phyloP scores from a whole-genome alignment of 345 rosid genomes.

The Hibiscus mutabilis region DNA sequence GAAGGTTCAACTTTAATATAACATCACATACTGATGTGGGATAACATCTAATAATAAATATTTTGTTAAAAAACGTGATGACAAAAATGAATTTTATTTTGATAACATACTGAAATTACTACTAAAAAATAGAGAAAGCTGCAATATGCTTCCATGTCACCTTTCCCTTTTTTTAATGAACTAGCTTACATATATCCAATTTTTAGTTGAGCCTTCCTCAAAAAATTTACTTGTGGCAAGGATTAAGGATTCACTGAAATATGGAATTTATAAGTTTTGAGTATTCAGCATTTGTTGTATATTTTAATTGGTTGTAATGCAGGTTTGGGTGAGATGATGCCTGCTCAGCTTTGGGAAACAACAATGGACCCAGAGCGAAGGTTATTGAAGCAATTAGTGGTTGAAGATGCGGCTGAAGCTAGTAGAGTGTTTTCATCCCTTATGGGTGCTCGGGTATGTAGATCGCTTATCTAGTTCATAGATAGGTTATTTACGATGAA shows the following conservation, averaged over 20 bases:
- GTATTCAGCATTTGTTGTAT: background rate
- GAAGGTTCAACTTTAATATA: background rate
- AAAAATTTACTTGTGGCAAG: background rate
- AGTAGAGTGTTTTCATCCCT: slow-evolving; percentile 73
- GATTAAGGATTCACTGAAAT: no score
- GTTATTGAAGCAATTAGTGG: slow-evolving; percentile 67
- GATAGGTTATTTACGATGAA: background rate
- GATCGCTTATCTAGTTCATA: background rate
- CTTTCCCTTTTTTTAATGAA: background rate
- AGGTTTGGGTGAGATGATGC: slow-evolving; percentile 99
- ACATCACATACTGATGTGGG: background rate
- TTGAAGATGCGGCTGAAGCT: slow-evolving; percentile 80
- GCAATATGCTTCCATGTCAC: background rate
- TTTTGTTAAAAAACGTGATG: background rate
- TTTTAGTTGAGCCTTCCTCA: background rate
- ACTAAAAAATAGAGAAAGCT: background rate
- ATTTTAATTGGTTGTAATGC: slow-evolving; percentile 13
- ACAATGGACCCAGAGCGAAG: slow-evolving; percentile 86
- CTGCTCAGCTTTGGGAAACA: slow-evolving; percentile 93
- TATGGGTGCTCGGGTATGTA: slow-evolving; percentile 86
- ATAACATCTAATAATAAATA: background rate
- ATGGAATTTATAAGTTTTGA: background rate
- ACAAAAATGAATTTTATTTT: background rate
- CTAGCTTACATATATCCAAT: background rate
- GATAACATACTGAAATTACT: background rate